Percentiles rank a stretch among this genome's conserved stretches.
These are phyloP conservation scores for Cyberlindnera subsufficiens DNA, from an alignment of 805 yeast genomes.

Conservation along the genomic window DNA sequence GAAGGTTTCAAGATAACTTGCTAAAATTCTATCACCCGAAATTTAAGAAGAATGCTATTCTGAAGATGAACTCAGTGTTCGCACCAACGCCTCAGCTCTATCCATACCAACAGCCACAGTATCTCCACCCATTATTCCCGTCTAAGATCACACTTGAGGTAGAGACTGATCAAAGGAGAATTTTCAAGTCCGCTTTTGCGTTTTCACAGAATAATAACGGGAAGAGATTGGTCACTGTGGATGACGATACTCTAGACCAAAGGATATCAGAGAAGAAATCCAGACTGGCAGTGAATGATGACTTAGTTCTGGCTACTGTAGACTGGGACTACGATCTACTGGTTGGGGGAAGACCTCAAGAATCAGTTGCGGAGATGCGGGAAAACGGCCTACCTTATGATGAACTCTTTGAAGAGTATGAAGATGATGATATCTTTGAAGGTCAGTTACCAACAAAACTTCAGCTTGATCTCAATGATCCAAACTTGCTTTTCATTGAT, in stretches of 20 bases:
- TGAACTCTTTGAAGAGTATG: slow-evolving; percentile 35
- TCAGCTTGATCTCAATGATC: slow-evolving; percentile 82
- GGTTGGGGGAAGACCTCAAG: slow-evolving; percentile 34
- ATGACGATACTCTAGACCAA: slow-evolving; percentile 12
- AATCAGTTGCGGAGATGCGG: slow-evolving; percentile 1
- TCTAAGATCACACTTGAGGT: slow-evolving; percentile 54
- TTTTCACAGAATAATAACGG: slow-evolving; percentile 8
- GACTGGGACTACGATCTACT: slow-evolving; percentile 74
- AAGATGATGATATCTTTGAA: slow-evolving; percentile 69
- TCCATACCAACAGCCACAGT: slow-evolving; percentile 41
- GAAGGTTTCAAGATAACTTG: slow-evolving; percentile 24
- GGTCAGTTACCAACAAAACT: slow-evolving; percentile 46
- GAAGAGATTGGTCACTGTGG: slow-evolving; percentile 13
- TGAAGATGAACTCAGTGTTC: slow-evolving; percentile 62
- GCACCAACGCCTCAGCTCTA: slow-evolving; percentile 55
- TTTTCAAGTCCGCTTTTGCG: slow-evolving; percentile 34
- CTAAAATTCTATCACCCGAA: slow-evolving; percentile 55
- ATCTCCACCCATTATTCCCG: slow-evolving; percentile 40
- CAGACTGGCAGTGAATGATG: slow-evolving; percentile 31
- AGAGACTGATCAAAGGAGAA: slow-evolving; percentile 52
- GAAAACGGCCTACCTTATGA: slow-evolving; percentile 4
- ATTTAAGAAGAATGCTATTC: slow-evolving; percentile 47
- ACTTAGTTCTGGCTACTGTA: slow-evolving; percentile 59
- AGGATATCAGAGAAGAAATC: slow-evolving; percentile 10
- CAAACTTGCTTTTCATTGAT: slow-evolving; percentile 63